Evolutionary conservation across 1,139 yeast species (phyloP).

Genomic region (Taiozyma sp.): DNA sequence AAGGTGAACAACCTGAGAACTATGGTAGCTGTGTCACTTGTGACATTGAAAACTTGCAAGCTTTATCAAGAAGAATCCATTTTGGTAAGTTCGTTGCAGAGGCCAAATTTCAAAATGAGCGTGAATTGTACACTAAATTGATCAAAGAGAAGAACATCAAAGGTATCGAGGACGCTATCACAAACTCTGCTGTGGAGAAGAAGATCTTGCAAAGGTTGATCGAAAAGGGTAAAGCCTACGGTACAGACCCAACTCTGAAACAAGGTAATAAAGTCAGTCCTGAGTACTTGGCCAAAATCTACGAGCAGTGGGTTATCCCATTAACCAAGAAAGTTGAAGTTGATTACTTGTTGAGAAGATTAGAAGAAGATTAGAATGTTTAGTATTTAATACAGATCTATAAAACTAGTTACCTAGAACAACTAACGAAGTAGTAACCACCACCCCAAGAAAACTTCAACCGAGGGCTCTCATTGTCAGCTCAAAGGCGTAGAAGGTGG

Average conservation of each 20-base stretch:
- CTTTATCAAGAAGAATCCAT: conserved; percentile 90
- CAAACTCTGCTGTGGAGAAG: conserved; percentile 81
- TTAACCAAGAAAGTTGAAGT: conserved; percentile 93
- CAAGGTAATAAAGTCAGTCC: conserved; percentile 73
- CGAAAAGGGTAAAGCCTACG: conserved; percentile 79
- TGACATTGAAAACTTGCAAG: conserved; percentile 84
- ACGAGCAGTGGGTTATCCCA: conserved; percentile 86
- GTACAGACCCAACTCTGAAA: conserved; percentile 78
- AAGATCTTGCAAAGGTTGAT: conserved; percentile 73
- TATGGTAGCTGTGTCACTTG: conserved; percentile 80
- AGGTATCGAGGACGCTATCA: conserved; percentile 77
- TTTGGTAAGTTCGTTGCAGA: conserved; percentile 98
- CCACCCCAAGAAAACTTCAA: conserved; percentile 9
- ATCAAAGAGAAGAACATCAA: conserved; percentile 59
- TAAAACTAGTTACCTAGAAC: neutral
- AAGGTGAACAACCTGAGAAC: conserved; percentile 80
- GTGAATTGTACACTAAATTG: conserved; percentile 54
- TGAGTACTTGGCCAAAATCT: conserved; percentile 72
- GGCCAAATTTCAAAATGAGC: conserved; percentile 73
- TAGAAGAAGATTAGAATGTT: conserved; percentile 47
- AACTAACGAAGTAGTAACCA: neutral
- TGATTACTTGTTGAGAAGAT: conserved; percentile 77
- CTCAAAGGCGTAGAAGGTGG: conserved; percentile 90
- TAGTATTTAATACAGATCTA: neutral
- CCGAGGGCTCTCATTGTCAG: conserved; percentile 65